Evolutionary conservation across 345 rosid species (phyloP).

Genomic region (Rhizophora apiculata): DNA sequence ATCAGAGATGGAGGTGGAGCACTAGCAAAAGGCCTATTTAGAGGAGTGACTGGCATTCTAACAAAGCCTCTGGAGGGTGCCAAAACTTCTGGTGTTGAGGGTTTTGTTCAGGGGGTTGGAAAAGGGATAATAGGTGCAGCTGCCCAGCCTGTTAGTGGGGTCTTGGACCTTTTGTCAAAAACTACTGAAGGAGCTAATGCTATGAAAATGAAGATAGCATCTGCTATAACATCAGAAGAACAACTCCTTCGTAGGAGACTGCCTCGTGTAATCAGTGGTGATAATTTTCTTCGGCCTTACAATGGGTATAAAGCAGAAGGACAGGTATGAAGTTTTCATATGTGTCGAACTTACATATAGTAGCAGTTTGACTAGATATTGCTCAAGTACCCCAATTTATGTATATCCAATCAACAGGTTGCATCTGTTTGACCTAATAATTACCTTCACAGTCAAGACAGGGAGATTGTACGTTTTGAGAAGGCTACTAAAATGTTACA

Average conservation of each 20-base stretch:
- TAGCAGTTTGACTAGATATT: too few species aligned
- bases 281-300: slow-evolving; percentile 86
- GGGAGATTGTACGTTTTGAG: too few species aligned
- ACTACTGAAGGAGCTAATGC: slow-evolving; percentile 99
- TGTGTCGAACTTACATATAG: not conserved
- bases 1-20: slow-evolving; percentile 99
- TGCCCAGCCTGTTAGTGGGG: slow-evolving; percentile 99
- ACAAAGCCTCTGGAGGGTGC: slow-evolving; percentile 99
- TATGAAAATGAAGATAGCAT: slow-evolving; percentile 92
- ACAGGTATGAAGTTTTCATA: slow-evolving; percentile 49
- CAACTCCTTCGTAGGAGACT: slow-evolving; percentile 92
- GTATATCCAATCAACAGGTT: too few species aligned
- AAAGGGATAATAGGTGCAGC: slow-evolving; percentile 98
- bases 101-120: slow-evolving; percentile 97
- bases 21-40: slow-evolving; percentile 86
- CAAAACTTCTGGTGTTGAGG: slow-evolving; percentile 91
- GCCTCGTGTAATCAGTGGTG: slow-evolving; percentile 88
- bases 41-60: slow-evolving; percentile 98
- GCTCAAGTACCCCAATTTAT: too few species aligned
- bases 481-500: too few species aligned
- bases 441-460: too few species aligned
- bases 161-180: slow-evolving; percentile 93
- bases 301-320: slow-evolving; percentile 86
- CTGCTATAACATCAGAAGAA: slow-evolving; percentile 97
- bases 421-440: too few species aligned